Base-by-base conservation (phyloP, 139 green algal genomes). In the Coelastrella sp. region DNA sequence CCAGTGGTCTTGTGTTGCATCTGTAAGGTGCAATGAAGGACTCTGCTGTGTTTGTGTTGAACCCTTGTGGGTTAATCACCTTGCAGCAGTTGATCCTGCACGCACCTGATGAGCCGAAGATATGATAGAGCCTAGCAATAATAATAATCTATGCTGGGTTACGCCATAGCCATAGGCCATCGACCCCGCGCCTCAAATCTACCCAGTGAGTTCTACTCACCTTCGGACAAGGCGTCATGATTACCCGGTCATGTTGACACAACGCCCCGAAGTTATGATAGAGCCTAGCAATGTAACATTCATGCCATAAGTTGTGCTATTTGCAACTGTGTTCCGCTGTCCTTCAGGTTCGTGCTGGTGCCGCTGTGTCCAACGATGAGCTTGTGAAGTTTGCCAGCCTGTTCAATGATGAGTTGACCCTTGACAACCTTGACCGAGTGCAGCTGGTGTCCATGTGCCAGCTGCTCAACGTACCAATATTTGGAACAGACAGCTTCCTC, bases 381-480 rank as follows among this genome's bases (percentile, higher is more conserved):
- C 97, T 99, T 82, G 92, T 99, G 5, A 80, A 90, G 19, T 99
- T 99, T 92, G 96, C 97, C 17, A 95, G 95, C 85, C 95, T 99
- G 56, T 99, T 99, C 96, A 99, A 98, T 81, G 98, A 99, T 92
- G 98, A 99, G 93, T 95, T 99, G 58, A 99, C 98, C 5, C 95
- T 99, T 80, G 98, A 99, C 94, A 99, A 99, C 93, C 93, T 99
- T 89, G 95, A 98, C 91, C 94, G 97, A 16, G 95, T 98, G 75
- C 96, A 99, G 87, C 95, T 99, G 66, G 95, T 98, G 80, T 97
- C 94, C 90, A 96, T 99, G 93, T 99, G 96, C 92, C 93, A 97
- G 86, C 98, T 99, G 90, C 95, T 99, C 89, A 96, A 96, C 83
- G 96, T 99, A 71, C 91, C 95, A 54, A 95, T 97, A 7, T 98